A percentile compares a stretch with the other conserved stretches of the same genome.
Conservation (phyloP, 257 asterid genomes). For the Nicotiana attenuata region DNA sequence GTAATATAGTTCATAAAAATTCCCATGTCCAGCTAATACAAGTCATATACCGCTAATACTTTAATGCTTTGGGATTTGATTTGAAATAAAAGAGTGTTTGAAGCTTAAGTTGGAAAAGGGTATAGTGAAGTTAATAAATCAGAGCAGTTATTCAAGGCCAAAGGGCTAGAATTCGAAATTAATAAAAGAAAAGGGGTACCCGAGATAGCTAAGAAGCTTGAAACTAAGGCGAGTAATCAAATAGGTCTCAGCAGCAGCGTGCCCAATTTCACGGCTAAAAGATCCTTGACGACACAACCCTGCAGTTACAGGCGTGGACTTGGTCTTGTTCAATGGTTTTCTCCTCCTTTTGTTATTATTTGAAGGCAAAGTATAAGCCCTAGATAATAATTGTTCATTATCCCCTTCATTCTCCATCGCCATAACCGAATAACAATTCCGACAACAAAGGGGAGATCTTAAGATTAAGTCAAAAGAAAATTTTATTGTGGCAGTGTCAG, state of each 20-base stretch:
- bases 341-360: conserved; percentile 38
- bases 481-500: background rate
- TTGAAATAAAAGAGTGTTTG: too few relatives aligned
- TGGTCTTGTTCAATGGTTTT: conserved; percentile 27
- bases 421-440: background rate
- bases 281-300: conserved; percentile 49
- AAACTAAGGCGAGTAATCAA: conserved; percentile 76
- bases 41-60: too few relatives aligned
- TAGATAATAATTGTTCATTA: conserved; percentile 10
- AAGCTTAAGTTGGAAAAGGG: too few relatives aligned
- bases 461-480: background rate
- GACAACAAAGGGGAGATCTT: background rate
- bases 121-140: too few relatives aligned
- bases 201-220: conserved; percentile 85
- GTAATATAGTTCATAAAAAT: background rate
- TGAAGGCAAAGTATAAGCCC: conserved; percentile 38
- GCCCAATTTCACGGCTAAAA: conserved; percentile 68
- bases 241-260: conserved; percentile 95
- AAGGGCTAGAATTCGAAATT: background rate
- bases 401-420: background rate
- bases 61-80: too few relatives aligned
- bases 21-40: background rate
- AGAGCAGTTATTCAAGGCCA: too few relatives aligned
- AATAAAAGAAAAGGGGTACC: conserved; percentile 32
- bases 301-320: conserved; percentile 35